Evolutionary conservation across 352 stramenopile genomes (phyloP).

Genomic region (Globisporangium ultimum): DNA sequence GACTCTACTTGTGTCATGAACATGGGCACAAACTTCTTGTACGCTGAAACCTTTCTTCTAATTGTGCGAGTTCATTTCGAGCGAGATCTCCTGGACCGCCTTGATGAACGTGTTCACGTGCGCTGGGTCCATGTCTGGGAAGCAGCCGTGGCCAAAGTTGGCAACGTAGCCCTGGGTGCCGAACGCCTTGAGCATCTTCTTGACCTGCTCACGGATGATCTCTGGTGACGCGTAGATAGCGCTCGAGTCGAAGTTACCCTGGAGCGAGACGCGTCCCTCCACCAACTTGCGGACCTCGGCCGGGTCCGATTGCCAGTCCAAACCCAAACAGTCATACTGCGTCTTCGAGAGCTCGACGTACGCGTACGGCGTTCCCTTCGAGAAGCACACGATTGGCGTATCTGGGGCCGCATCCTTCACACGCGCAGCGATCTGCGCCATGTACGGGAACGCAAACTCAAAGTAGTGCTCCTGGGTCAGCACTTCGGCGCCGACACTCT

Average conservation of each 20-base stretch:
- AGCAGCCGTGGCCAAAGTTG: constrained; percentile 97
- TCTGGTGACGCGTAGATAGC: constrained; percentile 85
- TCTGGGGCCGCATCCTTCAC: constrained; percentile 67
- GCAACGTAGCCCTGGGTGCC: constrained; percentile 95
- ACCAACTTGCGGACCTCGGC: constrained; percentile 78
- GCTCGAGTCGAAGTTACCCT: constrained; percentile 93
- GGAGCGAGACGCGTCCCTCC: constrained; percentile 68
- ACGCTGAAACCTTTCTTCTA: constrained; percentile 6
- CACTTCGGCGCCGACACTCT: constrained; percentile 95
- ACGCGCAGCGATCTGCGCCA: constrained; percentile 74
- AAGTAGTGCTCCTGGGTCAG: constrained; percentile 93
- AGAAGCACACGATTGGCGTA: constrained; percentile 82
- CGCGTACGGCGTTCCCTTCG: constrained; percentile 81
- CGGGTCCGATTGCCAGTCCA: constrained; percentile 94
- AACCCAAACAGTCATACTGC: constrained; percentile 93
- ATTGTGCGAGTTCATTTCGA: constrained; percentile 74
- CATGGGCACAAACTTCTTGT: background rate
- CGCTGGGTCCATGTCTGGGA: constrained; percentile 93
- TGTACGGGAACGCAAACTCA: constrained; percentile 93
- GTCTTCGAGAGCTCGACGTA: constrained; percentile 70
- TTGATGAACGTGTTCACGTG: constrained; percentile 96
- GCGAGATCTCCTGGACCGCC: constrained; percentile 93
- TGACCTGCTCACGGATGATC: constrained; percentile 81
- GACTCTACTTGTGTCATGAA: too few species aligned
- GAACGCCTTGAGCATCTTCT: constrained; percentile 94